Base-by-base conservation (phyloP, 805 yeast species). In the Wickerhamiella brachini region DNA sequence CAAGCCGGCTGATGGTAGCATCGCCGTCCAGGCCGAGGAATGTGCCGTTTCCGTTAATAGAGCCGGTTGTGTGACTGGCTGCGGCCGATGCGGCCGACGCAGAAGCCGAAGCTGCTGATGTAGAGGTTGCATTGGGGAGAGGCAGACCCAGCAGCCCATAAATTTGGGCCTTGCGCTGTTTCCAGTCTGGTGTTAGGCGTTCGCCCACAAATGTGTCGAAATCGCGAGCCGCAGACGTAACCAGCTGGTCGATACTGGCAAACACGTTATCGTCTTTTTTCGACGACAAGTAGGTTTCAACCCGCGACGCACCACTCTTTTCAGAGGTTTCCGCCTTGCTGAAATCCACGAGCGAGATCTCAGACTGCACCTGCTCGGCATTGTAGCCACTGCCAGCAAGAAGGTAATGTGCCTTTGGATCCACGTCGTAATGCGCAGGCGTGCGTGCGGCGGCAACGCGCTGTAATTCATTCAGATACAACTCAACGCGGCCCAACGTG, bases 341-440 rank as follows among this genome's bases (percentile, higher is more conserved):
- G 42, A 20, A 24, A 23, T 31, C 29, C 15, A 37, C 34, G 39
- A 50, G 45, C 48, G 73, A 71, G 54, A 74, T 62, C 57, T 75
- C 65, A 65, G 68, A 53, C 56, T 85, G 88, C 41, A 89, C 79
- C 52, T 86, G 93, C 59, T 86, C 95, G 48, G 90, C 81, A 43
- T 85, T 80, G 49, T 88, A 76, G 1, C 97, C 97, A 61, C 90
- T 83, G 1, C 89, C 85, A 5, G 96, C 95, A 44, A 90, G 70
- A 41, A 93, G 69, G 64, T 93, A 93, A 62, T 93, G 97, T 49
- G 73, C 73, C 49, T 67, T 68, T 13, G 73, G 69, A 49, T 68
- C 69, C 44, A 66, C 64, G 29, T 65, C 62, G 13, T 56, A 1
- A 85, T 93, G 87, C 71, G 59, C 45, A 82, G 69, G 46, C 72